A percentile compares a stretch with the other conserved stretches of the same genome.
phyloP scores from a whole-genome alignment of 176 grass and related monocot genomes.

The Luzula sylvatica region DNA sequence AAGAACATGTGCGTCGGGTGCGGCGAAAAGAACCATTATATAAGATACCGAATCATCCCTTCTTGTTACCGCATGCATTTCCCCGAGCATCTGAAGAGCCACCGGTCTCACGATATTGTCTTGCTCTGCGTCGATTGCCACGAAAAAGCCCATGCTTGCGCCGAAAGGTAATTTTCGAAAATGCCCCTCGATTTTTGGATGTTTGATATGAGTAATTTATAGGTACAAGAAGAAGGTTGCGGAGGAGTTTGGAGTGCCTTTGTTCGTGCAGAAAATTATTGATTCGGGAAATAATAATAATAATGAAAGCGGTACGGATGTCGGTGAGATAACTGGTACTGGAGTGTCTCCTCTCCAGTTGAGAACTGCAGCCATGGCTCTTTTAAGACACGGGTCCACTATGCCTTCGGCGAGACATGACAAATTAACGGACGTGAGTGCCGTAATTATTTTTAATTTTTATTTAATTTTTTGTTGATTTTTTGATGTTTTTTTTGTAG shows the following conservation, averaged over 20 bases:
- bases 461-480: too few relatives aligned
- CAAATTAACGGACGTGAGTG: conserved; percentile 65
- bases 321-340: conserved; percentile 24
- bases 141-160: conserved; percentile 71
- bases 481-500: conserved; percentile 30
- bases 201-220: too few relatives aligned
- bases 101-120: conserved; percentile 97
- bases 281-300: conserved; percentile 53
- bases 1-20: conserved; percentile 97
- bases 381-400: conserved; percentile 73
- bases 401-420: conserved; percentile 73
- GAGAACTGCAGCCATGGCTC: conserved; percentile 90
- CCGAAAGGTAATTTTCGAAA: conserved; percentile 37
- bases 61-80: conserved; percentile 98
- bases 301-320: conserved; percentile 24
- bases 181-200: not conserved
- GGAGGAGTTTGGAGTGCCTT: conserved; percentile 71
- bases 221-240: conserved; percentile 68
- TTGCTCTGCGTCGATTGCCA: conserved; percentile 92
- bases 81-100: conserved; percentile 96
- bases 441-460: not conserved
- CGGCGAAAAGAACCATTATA: conserved; percentile 88
- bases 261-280: conserved; percentile 95
- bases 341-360: conserved; percentile 85
- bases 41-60: conserved; percentile 95